A percentile compares a stretch with the other conserved stretches of the same genome.
Evolutionary conservation across 2,329 filamentous ascomycete species (phyloP).

Genomic region (Trichoderma koningiopsis): DNA sequence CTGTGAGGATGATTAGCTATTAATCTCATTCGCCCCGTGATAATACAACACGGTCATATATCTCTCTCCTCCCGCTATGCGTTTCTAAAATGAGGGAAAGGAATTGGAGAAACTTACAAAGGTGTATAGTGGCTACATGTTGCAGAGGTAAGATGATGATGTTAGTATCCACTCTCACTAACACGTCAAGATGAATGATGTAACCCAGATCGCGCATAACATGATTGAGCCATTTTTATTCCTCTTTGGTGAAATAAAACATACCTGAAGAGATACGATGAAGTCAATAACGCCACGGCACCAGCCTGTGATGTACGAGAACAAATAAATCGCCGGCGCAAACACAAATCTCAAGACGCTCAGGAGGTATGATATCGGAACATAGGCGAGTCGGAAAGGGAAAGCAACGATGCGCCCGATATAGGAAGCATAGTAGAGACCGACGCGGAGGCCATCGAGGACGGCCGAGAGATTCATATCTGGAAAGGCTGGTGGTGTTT

Average conservation of each 20-base stretch:
- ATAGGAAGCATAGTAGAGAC: slow-evolving; percentile 32
- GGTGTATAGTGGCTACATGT: slow-evolving; percentile 44
- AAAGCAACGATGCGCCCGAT: slow-evolving; percentile 34
- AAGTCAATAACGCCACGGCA: slow-evolving; percentile 34
- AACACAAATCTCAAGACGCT: slow-evolving; percentile 38
- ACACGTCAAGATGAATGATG: neutral
- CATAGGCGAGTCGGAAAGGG: slow-evolving; percentile 37
- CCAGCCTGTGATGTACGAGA: slow-evolving; percentile 35
- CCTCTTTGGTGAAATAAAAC: slow-evolving; percentile 4
- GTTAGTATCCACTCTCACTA: slow-evolving; percentile 13
- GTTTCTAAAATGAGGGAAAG: neutral
- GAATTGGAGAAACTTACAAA: slow-evolving; percentile 38
- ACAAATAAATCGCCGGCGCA: slow-evolving; percentile 42
- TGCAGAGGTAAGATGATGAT: neutral
- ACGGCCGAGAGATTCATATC: slow-evolving; percentile 33
- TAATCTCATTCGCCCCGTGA: neutral
- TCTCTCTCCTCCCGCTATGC: neutral
- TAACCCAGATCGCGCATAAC: neutral
- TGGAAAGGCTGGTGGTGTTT: neutral
- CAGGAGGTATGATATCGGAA: slow-evolving; percentile 37
- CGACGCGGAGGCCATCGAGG: slow-evolving; percentile 35
- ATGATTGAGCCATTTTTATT: neutral
- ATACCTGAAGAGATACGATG: slow-evolving; percentile 42
- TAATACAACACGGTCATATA: slow-evolving; percentile 30
- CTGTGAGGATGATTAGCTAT: slow-evolving; percentile 33